phyloP scores from a whole-genome alignment of 2,329 filamentous ascomycete genomes.

The Aureobasidium leucospermi region DNA sequence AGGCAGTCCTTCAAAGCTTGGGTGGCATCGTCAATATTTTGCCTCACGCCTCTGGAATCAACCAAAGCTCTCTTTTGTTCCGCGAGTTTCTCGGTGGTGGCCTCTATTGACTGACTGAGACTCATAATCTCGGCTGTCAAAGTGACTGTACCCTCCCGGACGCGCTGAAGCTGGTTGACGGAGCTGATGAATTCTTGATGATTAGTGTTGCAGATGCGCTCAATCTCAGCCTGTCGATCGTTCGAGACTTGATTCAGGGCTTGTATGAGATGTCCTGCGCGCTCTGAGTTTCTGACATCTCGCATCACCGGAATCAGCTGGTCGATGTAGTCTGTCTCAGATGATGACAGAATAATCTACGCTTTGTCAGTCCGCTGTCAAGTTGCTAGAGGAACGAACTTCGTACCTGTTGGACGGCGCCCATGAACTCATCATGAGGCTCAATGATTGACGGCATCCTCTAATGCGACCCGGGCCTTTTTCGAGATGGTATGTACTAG shows the following conservation, averaged over 20 bases:
- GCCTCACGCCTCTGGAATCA: constrained; percentile 81
- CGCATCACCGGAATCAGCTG: constrained; percentile 90
- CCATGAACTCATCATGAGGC: constrained; percentile 40
- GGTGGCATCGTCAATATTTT: constrained; percentile 91
- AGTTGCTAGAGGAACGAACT: neutral
- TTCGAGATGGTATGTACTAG: neutral
- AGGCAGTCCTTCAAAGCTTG: constrained; percentile 84
- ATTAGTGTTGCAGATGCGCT: constrained; percentile 87
- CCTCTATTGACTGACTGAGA: constrained; percentile 89
- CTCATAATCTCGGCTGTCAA: constrained; percentile 86
- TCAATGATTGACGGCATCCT: constrained; percentile 35
- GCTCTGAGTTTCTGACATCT: constrained; percentile 72
- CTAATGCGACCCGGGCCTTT: neutral
- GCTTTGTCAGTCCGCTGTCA: constrained; percentile 11
- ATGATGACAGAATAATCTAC: constrained; percentile 86
- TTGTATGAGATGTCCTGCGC: constrained; percentile 66
- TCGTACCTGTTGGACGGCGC: constrained; percentile 42
- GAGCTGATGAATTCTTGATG: constrained; percentile 95
- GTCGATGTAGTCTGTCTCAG: constrained; percentile 89
- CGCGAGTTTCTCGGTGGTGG: constrained; percentile 87
- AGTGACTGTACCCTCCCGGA: constrained; percentile 81
- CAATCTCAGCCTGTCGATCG: constrained; percentile 84
- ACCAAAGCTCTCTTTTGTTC: constrained; percentile 92
- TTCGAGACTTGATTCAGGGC: constrained; percentile 74
- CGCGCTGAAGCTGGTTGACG: constrained; percentile 85